Base-by-base conservation (phyloP, 75 land plant species). In the Cunninghamia lanceolata region DNA sequence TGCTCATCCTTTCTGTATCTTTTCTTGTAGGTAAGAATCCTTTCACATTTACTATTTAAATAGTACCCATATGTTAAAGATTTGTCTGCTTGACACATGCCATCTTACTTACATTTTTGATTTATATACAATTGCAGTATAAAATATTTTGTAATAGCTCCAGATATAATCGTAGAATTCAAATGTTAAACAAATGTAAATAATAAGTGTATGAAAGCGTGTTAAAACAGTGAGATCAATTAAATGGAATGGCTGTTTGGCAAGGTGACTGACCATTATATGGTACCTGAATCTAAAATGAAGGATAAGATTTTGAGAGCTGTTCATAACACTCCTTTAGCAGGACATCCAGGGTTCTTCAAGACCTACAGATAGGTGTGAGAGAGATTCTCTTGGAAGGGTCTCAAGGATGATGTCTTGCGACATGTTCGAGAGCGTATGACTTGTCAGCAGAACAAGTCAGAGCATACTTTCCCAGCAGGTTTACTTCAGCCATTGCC, bases 1-100 rank as follows among this genome's bases (percentile, higher is more conserved):
- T 95, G 34, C 89, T 98, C 86, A 94, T 98, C 93, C 90, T 97
- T 80, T 89, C 94, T 38, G 91, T 98, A 28, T 96, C 99, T 75
- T 85, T 91, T 83, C 85, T 89, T 87, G 99, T 98, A 71, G 99
- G 99, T 98, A 94, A 85, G 86, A 40, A 66, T 54, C 36, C 85
- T 36, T 43, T 45, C 30, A 80, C 50, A 28, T n/a, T 8, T 80
- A 45, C 82, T 11, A 13, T 80, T 80, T 28, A 45, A 45, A 28
- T 45, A 28, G 25, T 28, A 25, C 68, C 9, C 75, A 73, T 73
- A 34, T 70, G n/a, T 4, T 73, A 34, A 45, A 45, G n/a, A 14
- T n/a, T 43, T 43, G 82, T 17, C 43, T 78, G 28, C 47, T 28
- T 80, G 82, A n/a, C 30, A 45, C 50, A 80, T 39, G 82, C 28